Conservation (phyloP, 1,139 yeast genomes). For the Nakaseomyces uthaithaninus region DNA sequence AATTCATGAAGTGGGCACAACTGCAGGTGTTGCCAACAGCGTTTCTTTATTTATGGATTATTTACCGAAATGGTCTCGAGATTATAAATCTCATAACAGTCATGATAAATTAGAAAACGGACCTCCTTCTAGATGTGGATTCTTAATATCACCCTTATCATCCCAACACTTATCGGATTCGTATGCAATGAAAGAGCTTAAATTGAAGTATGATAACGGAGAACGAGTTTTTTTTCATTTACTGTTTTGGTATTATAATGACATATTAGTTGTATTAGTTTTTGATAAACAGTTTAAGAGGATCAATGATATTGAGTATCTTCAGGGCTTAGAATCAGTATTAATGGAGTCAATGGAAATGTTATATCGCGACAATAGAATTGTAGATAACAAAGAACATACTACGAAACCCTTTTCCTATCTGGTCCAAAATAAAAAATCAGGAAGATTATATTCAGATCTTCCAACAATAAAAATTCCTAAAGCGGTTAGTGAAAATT, state of each 20-base stretch:
- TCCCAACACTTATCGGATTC: slow-evolving; percentile 19
- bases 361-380: neutral
- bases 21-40: slow-evolving; percentile 29
- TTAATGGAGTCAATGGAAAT: slow-evolving; percentile 18
- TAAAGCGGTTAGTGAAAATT: slow-evolving; percentile 6
- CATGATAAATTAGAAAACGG: slow-evolving; percentile 3
- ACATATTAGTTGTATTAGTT: slow-evolving; percentile 21
- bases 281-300: slow-evolving; percentile 22
- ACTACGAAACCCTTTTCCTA: slow-evolving; percentile 17
- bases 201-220: slow-evolving; percentile 16
- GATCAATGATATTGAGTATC: slow-evolving; percentile 26
- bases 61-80: slow-evolving; percentile 17
- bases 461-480: slow-evolving; percentile 5
- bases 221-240: slow-evolving; percentile 16
- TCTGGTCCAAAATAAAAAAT: slow-evolving; percentile 14
- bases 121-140: slow-evolving; percentile 19
- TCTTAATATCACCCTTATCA: slow-evolving; percentile 27
- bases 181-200: slow-evolving; percentile 21
- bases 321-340: slow-evolving; percentile 21
- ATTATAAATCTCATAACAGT: neutral
- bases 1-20: slow-evolving; percentile 31
- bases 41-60: slow-evolving; percentile 26
- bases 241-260: slow-evolving; percentile 29
- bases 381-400: too few relatives aligned
- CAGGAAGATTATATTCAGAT: slow-evolving; percentile 16